These are phyloP conservation scores for Larix kaempferi DNA, from an alignment of 75 land plant species.

Conservation along the genomic window DNA sequence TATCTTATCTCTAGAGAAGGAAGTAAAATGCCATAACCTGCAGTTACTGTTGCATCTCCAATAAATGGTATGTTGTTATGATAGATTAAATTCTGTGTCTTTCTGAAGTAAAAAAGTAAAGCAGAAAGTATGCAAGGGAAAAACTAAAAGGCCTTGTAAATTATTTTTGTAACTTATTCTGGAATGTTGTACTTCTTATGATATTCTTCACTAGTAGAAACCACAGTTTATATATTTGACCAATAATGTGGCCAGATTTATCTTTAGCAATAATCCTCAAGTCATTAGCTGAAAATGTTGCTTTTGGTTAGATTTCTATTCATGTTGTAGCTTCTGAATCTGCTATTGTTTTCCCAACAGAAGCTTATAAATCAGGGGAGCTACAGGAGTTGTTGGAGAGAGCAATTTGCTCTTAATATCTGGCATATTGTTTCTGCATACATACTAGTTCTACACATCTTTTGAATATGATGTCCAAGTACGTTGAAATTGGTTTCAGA, in stretches of 20 bases:
- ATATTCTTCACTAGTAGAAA: background rate
- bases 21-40: too few relatives aligned
- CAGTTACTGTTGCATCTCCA: too few relatives aligned
- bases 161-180: background rate
- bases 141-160: background rate
- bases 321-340: background rate
- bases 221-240: background rate
- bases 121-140: background rate
- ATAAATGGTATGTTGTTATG: too few relatives aligned
- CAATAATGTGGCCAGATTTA: background rate
- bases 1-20: too few relatives aligned
- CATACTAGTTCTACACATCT: background rate
- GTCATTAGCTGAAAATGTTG: background rate
- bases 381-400: constrained; percentile 81
- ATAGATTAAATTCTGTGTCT: too few relatives aligned
- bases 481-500: background rate
- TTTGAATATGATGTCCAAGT: background rate
- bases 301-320: background rate
- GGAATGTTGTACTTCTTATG: background rate
- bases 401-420: constrained; percentile 64
- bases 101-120: background rate
- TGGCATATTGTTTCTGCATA: background rate
- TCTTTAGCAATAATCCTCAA: background rate
- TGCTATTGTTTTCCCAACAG: constrained; percentile 29
- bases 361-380: constrained; percentile 77